Conservation (phyloP, 192 early-diverging fungal species). For the Radiomyces spectabilis region DNA sequence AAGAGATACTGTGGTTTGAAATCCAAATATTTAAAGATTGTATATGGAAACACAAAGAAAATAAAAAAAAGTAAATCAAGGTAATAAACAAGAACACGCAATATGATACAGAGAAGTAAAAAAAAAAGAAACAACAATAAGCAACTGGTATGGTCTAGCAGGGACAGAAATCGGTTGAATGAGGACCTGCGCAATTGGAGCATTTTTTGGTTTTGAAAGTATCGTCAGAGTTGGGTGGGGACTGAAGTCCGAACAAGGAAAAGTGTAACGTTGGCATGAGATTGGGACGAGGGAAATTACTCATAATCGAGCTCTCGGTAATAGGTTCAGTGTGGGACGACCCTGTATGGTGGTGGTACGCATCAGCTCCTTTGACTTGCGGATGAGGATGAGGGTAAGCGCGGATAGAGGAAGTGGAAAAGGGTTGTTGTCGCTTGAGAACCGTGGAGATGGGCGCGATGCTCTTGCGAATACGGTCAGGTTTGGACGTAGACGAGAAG, state of each 20-base stretch:
- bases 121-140: neutral
- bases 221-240: constrained; percentile 3
- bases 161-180: constrained; percentile 30
- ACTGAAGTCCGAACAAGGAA: constrained; percentile 14
- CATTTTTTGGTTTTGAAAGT: constrained; percentile 12
- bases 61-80: neutral
- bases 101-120: neutral
- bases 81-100: too few relatives aligned
- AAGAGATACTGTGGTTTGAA: too few relatives aligned
- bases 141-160: constrained; percentile 13
- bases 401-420: constrained; percentile 1
- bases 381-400: neutral
- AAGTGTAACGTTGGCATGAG: constrained; percentile 25
- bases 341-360: neutral
- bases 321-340: constrained; percentile 7
- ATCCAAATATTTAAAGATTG: too few relatives aligned
- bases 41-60: neutral
- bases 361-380: constrained; percentile 2
- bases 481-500: constrained; percentile 10
- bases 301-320: constrained; percentile 20
- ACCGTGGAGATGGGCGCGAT: constrained; percentile 23
- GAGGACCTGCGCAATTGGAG: constrained; percentile 29
- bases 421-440: constrained; percentile 18
- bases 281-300: constrained; percentile 27
- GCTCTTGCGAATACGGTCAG: constrained; percentile 23